Conservation (phyloP, 306 rosid species). For the Glycine tomentella region DNA sequence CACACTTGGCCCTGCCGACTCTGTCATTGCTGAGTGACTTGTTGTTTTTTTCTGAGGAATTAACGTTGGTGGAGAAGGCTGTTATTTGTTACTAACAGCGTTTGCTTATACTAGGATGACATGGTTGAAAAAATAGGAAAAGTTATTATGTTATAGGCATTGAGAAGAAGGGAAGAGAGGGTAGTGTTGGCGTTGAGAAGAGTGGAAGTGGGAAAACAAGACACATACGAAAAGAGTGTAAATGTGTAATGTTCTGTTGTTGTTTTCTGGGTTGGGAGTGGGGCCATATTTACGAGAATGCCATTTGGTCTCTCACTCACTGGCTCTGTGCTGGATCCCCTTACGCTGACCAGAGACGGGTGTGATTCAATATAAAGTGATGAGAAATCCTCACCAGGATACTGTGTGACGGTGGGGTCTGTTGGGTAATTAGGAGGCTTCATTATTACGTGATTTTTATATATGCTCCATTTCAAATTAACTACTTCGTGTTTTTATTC, state of each 20-base stretch:
- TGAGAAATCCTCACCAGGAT: not conserved
- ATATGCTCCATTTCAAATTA: slow-evolving; percentile 12
- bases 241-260: slow-evolving; percentile 16
- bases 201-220: slow-evolving; percentile 56
- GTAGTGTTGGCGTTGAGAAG: slow-evolving; percentile 1
- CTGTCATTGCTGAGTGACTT: slow-evolving; percentile 40
- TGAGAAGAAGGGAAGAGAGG: not conserved
- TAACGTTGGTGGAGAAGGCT: too few species aligned
- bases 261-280: slow-evolving; percentile 46
- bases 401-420: slow-evolving; percentile 28
- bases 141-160: slow-evolving; percentile 1
- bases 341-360: not conserved
- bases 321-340: not conserved
- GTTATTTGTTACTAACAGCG: not conserved
- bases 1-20: slow-evolving; percentile 51
- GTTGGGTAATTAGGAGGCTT: slow-evolving; percentile 13
- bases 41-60: too few species aligned
- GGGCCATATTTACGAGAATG: slow-evolving; percentile 13
- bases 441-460: slow-evolving; percentile 30
- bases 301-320: not conserved
- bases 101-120: too few species aligned
- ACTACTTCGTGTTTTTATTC: not conserved
- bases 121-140: too few species aligned
- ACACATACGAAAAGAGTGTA: slow-evolving; percentile 1
- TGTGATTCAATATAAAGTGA: too few species aligned